Evolutionary conservation across 805 yeast species (phyloP).

Genomic region (Yueomyces sp.): DNA sequence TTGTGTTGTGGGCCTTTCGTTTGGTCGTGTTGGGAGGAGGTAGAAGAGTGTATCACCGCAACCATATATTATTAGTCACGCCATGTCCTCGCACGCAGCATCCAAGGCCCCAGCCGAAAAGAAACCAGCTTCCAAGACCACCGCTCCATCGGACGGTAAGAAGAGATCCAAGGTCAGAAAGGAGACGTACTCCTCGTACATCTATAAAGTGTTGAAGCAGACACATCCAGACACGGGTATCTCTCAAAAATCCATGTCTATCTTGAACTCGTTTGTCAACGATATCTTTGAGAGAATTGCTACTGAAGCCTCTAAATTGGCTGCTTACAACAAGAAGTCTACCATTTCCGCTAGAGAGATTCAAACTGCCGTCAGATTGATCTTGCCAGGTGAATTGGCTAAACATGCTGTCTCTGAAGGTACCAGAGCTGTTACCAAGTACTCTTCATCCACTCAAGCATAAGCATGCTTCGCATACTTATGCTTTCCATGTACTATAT

Average conservation of each 20-base stretch:
- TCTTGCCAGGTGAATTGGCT: conserved; percentile 97
- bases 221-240: conserved; percentile 99
- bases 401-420: conserved; percentile 98
- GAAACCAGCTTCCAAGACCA: conserved; percentile 72
- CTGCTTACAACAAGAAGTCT: conserved; percentile 97
- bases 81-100: conserved; percentile 18
- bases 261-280: conserved; percentile 96
- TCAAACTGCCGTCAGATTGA: conserved; percentile 96
- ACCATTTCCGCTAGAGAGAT: conserved; percentile 97
- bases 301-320: conserved; percentile 93
- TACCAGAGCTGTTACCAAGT: conserved; percentile 95
- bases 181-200: conserved; percentile 96
- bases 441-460: conserved; percentile 53
- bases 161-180: conserved; percentile 92
- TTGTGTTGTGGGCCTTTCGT: too few species aligned
- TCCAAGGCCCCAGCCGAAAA: conserved; percentile 21
- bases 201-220: conserved; percentile 96
- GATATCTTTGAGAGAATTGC: conserved; percentile 98
- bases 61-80: too few species aligned
- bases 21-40: too few species aligned
- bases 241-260: conserved; percentile 96
- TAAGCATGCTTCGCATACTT: conserved; percentile 7
- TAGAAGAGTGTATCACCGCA: too few species aligned
- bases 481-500: background rate
- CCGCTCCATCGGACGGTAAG: conserved; percentile 68